These are phyloP conservation scores for Cordyceps pruinosa DNA, from an alignment of 2,329 filamentous ascomycete species.

Conservation along the genomic window DNA sequence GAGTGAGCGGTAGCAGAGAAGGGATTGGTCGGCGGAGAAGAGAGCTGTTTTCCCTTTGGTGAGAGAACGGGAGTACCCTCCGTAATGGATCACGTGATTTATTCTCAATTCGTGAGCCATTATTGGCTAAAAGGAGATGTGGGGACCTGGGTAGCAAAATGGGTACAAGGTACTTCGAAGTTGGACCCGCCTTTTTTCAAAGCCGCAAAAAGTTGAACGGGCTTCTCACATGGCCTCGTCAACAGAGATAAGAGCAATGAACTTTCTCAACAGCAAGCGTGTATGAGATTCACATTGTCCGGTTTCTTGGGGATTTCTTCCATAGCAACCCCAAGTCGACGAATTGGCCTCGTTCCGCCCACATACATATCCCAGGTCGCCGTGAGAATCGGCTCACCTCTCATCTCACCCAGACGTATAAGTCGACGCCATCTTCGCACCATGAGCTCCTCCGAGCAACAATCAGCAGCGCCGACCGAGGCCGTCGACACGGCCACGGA, in stretches of 20 bases:
- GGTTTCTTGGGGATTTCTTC: not conserved
- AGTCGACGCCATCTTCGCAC: not conserved
- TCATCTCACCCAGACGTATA: not conserved
- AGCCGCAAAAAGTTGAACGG: not conserved
- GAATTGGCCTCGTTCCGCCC: not conserved
- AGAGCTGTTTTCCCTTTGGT: constrained; percentile 13
- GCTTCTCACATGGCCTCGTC: not conserved
- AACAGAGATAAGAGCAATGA: not conserved
- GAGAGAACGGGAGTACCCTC: not conserved
- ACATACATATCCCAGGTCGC: not conserved
- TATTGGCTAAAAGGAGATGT: constrained; percentile 23
- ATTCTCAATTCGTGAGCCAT: constrained; percentile 27
- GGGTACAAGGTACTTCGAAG: constrained; percentile 4
- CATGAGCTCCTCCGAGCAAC: constrained; percentile 9
- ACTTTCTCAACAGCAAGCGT: not conserved
- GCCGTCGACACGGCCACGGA: not conserved
- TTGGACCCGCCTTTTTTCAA: not conserved
- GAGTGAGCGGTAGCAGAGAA: not conserved
- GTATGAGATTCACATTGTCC: not conserved
- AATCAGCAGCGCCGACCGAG: not conserved
- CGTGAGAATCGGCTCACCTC: not conserved
- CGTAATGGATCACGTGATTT: constrained; percentile 27
- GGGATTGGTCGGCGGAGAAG: too few relatives aligned
- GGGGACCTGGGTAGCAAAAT: not conserved
- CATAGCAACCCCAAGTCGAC: not conserved